Base-by-base conservation (phyloP, 2,329 filamentous ascomycete genomes). In the Botrytis tulipae region DNA sequence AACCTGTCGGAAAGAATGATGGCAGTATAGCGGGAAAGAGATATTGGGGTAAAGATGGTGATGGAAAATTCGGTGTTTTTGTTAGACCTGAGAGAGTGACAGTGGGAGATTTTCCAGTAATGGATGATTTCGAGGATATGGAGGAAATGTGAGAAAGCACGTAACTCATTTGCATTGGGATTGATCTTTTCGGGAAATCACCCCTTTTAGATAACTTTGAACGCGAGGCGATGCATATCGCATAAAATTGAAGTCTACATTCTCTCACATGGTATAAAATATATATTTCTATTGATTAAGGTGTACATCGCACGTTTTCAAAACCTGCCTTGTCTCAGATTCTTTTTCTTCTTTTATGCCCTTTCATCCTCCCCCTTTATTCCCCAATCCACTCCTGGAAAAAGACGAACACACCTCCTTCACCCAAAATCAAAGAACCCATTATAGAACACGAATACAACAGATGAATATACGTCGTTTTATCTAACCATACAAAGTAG, bases 1-100 rank as follows among this genome's bases (percentile, higher is more conserved):
- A 95, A 83, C 92, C 93, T 1, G 91, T 91, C 61, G 93, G 92
- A 73, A 93, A 93, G 85, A 96, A 95, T 80, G 92, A 95, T 81
- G 93, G 93, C 74, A 91, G 89, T 78, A 89, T 94, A 77, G 85
- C 85, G 60, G 87, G 86, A 14, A 89, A 85, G 76, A 86, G 90
- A 76, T 95, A 95, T 83, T 96, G 94, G 87, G 80, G 80, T 9
- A 74, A 79, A 51, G 78, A 79, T 8, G 89, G 88, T 5, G 71
- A 66, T 42, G 73, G 42, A 35, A 95, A 94, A 81, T 89, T 89
- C 78, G 93, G 93, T 48, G 91, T 94, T 32, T 94, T 96, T 83
- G 92, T 95, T 44, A 87, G 92, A 76, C 90, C 93, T 6, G 93
- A 95, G 82, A 86, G 92, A 74, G 89, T 95, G 35, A 93, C 95